These are phyloP conservation scores for Trypanosoma mega DNA, from an alignment of 208 protist species.

Conservation along the genomic window DNA sequence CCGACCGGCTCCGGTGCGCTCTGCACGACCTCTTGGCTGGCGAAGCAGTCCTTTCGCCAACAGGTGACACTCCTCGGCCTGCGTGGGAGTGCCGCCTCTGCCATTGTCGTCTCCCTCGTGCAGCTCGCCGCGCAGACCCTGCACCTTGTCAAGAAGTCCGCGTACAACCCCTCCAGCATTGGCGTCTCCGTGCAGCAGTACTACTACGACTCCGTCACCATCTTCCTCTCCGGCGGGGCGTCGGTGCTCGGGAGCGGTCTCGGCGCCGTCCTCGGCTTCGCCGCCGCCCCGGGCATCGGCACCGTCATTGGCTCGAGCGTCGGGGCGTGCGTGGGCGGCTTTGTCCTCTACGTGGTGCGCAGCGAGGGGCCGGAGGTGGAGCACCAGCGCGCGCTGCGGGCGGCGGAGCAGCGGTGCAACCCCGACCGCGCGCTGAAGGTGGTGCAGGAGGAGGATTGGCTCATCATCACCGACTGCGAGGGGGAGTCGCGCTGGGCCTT, in stretches of 20 bases:
- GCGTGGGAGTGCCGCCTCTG: constrained; percentile 41
- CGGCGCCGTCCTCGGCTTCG: constrained; percentile 50
- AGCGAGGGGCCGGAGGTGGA: constrained; percentile 40
- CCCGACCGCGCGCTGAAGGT: constrained; percentile 8
- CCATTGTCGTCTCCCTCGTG: constrained; percentile 43
- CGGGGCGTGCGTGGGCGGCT: constrained; percentile 30
- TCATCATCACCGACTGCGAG: constrained; percentile 22
- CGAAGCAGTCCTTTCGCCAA: constrained; percentile 38
- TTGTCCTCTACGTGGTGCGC: constrained; percentile 37
- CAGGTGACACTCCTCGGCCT: constrained; percentile 58
- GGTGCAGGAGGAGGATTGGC: constrained; percentile 25
- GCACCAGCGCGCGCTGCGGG: constrained; percentile 12
- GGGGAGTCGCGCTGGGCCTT: constrained; percentile 3
- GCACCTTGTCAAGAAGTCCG: constrained; percentile 29
- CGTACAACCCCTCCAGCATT: constrained; percentile 22
- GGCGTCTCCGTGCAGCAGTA: constrained; percentile 45
- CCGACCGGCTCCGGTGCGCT: constrained; percentile 21
- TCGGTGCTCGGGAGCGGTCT: constrained; percentile 44
- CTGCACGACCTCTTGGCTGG: constrained; percentile 21
- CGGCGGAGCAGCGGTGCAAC: neutral
- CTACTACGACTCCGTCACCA: constrained; percentile 53
- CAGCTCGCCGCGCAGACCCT: constrained; percentile 37
- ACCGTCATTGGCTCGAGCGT: constrained; percentile 50
- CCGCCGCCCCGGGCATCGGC: constrained; percentile 62
- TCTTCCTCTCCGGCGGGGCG: constrained; percentile 28